Evolutionary conservation across 2,329 filamentous ascomycete genomes (phyloP), one percentile per base, ranked within the genome.

Genomic region (Westerdykella ornata): DNA sequence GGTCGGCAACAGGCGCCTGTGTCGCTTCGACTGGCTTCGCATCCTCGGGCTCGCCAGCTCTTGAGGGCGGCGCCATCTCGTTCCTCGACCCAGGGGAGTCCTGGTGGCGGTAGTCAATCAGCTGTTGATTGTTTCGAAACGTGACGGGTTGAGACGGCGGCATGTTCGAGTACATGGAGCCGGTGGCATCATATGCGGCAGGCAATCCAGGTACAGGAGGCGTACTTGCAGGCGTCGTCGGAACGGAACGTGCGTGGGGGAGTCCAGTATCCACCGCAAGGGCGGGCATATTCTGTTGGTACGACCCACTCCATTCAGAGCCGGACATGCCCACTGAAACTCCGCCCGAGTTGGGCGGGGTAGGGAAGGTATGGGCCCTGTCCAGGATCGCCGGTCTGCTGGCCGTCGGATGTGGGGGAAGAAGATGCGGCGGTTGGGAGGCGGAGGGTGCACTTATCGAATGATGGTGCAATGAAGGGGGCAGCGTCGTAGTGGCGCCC

Each of bases 291-390:
- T 57, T 68, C 18, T 66, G 63, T 17, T 67, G 65, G 35, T 63
- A 64, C 45, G 57, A 52, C 43, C 70, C 68, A 66, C 78, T 75
- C 86, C 89, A 96, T 60, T 89, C 84, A 7, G n/a, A n/a, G 16
- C n/a, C 16, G 30, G 30, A 14, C 30, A 64, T 90, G 94, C 31
- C 77, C 84, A 52, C 69, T 76, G 81, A 81, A 75, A 94, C 87
- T 46, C 77, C 71, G n/a, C 88, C 85, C 63, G 87, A 96, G 1
- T 89, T 87, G 1, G 90, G 89, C 28, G 90, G 90, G 3, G 90
- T 96, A 3, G 90, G 89, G 67, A 96, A 96, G 2, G 88, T 94
- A 64, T 95, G 85, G 13, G 88, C 84, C 39, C 90, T 81, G 48
- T 96, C 89, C 29, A 94, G 70, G 4, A 26, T 26, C 8, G n/a